These are phyloP conservation scores for Parafenestella ontariensis DNA, from an alignment of 2,329 filamentous ascomycete genomes.

Conservation along the genomic window DNA sequence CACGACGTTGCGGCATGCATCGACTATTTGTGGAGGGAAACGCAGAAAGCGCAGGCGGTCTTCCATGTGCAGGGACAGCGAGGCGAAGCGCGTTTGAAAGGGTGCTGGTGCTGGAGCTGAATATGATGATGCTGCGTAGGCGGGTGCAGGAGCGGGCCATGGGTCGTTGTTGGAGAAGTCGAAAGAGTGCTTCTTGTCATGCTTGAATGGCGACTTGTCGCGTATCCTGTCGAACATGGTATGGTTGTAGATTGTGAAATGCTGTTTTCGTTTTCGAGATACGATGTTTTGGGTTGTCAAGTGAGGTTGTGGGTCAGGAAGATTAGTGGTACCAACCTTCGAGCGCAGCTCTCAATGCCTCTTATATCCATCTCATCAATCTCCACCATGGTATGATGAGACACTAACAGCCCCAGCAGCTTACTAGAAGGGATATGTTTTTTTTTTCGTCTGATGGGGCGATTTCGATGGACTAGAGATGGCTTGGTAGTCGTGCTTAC, in stretches of 20 bases:
- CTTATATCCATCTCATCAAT: neutral
- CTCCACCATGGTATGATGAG: too few species aligned
- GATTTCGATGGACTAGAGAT: too few species aligned
- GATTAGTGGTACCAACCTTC: neutral
- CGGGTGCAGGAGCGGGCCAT: conserved; percentile 7
- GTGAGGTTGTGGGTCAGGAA: neutral
- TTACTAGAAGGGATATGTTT: too few species aligned
- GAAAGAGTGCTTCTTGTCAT: conserved; percentile 16
- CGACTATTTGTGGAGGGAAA: conserved; percentile 40
- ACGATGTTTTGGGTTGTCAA: neutral
- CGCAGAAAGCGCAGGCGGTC: conserved; percentile 45
- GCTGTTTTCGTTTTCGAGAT: neutral
- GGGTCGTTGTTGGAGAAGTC: conserved; percentile 5
- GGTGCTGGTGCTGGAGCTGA: conserved; percentile 5
- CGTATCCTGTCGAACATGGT: conserved; percentile 24
- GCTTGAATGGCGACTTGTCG: conserved; percentile 14
- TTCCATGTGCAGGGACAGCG: conserved; percentile 29
- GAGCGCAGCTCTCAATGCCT: neutral
- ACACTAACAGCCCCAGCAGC: too few species aligned
- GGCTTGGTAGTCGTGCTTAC: too few species aligned
- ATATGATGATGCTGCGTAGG: conserved; percentile 17
- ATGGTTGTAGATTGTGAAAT: neutral
- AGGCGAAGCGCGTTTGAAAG: conserved; percentile 32
- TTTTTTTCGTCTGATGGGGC: too few species aligned
- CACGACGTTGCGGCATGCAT: conserved; percentile 34